Evolutionary conservation across 805 yeast species (phyloP), one percentile per base, ranked within the genome.

Genomic region (Ogataea philodendri): DNA sequence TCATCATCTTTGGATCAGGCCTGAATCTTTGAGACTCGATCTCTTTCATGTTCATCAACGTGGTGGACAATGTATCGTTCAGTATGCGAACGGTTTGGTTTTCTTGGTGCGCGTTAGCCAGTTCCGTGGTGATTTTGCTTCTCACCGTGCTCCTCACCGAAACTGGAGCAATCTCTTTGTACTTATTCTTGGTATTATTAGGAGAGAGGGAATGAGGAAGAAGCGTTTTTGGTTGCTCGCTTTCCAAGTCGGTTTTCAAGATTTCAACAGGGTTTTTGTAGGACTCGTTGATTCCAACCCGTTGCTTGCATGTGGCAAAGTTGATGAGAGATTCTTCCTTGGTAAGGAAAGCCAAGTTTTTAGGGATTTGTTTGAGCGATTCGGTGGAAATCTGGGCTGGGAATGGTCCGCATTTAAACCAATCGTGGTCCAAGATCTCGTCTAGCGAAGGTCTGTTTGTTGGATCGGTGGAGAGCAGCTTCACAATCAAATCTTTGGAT

Each of bases 121-220:
- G 44, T 27, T 56, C 57, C 26, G 39, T 49, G 17, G 59, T 46
- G 29, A 60, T 39, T 24, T 45, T 54, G 26, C 51, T 51, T 35
- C 46, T 54, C 22, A 50, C 49, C 6, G 59, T 51, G 23, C 15
- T 36, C 36, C 47, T 55, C 24, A 51, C 39, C 19, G 44, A 40
- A 22, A 45, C 54, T 5, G 58, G 52, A 11, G 59, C 45, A 33
- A 81, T 77, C 55, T 84, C 93, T 57, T 81, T 81, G 63, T 89
- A 89, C 64, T 89, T 89, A 60, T 72, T 79, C 56, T 79, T 84
- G 29, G 96, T 87, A 55, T 86, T 88, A 48, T 90, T 90, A 11
- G 97, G 97, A 15, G 96, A 88, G 55, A 89, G 73, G 2, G 95
- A 84, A 50, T 81, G 84, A 22, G 97, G 97, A 49, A 89, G 67